These are phyloP conservation scores for Fraxinus velutina DNA, from an alignment of 305 asterid species.

Conservation along the genomic window DNA sequence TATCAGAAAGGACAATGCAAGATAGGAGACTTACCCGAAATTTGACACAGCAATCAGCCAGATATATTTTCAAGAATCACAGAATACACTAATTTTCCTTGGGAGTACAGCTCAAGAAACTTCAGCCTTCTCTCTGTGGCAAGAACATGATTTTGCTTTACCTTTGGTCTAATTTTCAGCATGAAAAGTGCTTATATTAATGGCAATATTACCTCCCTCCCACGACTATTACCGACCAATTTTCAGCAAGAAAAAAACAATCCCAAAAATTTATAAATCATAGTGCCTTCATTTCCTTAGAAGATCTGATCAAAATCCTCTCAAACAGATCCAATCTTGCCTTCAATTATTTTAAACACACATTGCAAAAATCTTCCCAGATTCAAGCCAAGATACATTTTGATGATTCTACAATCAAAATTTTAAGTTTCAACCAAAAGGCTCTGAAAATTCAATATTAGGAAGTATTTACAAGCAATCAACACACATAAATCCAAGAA, in stretches of 20 bases:
- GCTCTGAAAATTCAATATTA: background rate
- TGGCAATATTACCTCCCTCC: slow-evolving; percentile 40
- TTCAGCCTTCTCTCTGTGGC: slow-evolving; percentile 40
- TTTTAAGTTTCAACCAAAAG: background rate
- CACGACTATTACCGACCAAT: slow-evolving; percentile 16
- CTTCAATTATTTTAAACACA: slow-evolving; percentile 18
- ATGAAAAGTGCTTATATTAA: slow-evolving; percentile 24
- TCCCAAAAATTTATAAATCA: background rate
- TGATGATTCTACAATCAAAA: background rate
- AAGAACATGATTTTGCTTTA: slow-evolving; percentile 34
- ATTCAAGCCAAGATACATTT: slow-evolving; percentile 25
- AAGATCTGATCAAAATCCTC: slow-evolving; percentile 27
- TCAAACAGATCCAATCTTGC: slow-evolving; percentile 21
- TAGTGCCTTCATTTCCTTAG: slow-evolving; percentile 17
- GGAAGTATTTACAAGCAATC: background rate
- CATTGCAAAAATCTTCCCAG: slow-evolving; percentile 16
- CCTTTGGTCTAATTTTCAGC: background rate
- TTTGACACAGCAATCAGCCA: slow-evolving; percentile 36
- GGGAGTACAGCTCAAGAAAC: slow-evolving; percentile 34
- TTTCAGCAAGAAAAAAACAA: slow-evolving; percentile 8
- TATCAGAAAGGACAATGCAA: background rate
- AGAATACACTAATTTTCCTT: slow-evolving; percentile 28
- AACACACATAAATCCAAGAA: slow-evolving; percentile 11
- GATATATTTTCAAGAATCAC: slow-evolving; percentile 30
- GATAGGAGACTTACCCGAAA: slow-evolving; percentile 30